Conservation (phyloP, 2,329 filamentous ascomycete species). For the Ophiobolus disseminans region DNA sequence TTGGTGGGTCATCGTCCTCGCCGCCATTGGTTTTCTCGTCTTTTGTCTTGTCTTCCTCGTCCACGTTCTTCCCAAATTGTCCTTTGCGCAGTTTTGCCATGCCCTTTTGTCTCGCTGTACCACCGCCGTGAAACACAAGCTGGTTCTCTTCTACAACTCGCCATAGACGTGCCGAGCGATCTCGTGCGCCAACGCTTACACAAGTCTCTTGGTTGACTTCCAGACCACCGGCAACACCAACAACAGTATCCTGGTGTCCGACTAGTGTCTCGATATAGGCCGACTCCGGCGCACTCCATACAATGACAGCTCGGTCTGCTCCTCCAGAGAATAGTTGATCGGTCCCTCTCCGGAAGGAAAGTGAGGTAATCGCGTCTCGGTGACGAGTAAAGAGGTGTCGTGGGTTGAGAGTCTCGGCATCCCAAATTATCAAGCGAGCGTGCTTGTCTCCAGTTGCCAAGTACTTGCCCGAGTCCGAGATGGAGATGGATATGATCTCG, state of each 20-base stretch:
- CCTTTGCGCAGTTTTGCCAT: conserved; percentile 46
- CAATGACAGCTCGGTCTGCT: conserved; percentile 91
- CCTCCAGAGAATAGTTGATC: conserved; percentile 94
- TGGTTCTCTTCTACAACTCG: conserved; percentile 96
- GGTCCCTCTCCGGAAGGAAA: conserved; percentile 83
- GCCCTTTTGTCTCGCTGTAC: conserved; percentile 52
- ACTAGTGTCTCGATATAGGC: conserved; percentile 96
- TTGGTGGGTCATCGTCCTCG: conserved; percentile 48
- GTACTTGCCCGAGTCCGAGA: conserved; percentile 87
- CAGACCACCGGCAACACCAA: conserved; percentile 70
- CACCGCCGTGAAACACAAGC: conserved; percentile 90
- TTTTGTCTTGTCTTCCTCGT: conserved; percentile 59
- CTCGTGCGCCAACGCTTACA: conserved; percentile 86
- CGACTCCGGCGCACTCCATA: conserved; percentile 90
- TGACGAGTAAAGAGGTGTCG: conserved; percentile 90
- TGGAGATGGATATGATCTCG: conserved; percentile 82
- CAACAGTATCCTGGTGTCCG: conserved; percentile 90
- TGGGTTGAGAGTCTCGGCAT: conserved; percentile 78
- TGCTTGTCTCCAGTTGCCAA: conserved; percentile 90
- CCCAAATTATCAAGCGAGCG: conserved; percentile 84
- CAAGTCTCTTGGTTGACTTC: conserved; percentile 82
- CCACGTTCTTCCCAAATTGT: conserved; percentile 41
- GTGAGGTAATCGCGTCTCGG: conserved; percentile 81
- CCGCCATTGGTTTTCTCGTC: conserved; percentile 43
- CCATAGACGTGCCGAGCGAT: conserved; percentile 92